Conservation (phyloP, 2,329 filamentous ascomycete species). For the Cordyceps militaris region DNA sequence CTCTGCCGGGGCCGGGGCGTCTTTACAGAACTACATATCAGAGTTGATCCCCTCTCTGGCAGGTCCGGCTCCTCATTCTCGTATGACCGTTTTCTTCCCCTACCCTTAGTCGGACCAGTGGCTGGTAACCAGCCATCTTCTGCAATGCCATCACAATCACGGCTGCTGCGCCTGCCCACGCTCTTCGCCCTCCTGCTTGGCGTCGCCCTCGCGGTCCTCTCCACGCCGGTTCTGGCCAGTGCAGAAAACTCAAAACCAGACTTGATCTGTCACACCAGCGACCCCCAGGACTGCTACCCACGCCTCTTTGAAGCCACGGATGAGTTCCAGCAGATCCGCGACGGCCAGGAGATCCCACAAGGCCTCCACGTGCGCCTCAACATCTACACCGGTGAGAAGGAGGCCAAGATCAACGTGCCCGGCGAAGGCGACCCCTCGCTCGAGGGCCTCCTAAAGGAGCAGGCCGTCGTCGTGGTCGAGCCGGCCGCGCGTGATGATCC, state of each 20-base stretch:
- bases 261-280: conserved; percentile 57
- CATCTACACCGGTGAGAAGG: conserved; percentile 54
- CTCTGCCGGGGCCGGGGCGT: neutral
- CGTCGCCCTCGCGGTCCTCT: neutral
- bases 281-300: conserved; percentile 58
- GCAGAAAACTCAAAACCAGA: conserved; percentile 26
- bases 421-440: conserved; percentile 40
- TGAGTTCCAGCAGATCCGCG: conserved; percentile 55
- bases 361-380: conserved; percentile 62
- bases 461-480: conserved; percentile 49
- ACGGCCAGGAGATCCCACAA: conserved; percentile 57
- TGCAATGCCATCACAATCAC: conserved; percentile 9
- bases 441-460: conserved; percentile 45
- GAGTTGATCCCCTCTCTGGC: neutral
- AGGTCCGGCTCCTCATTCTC: neutral
- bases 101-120: neutral
- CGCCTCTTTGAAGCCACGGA: conserved; percentile 56
- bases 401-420: conserved; percentile 59
- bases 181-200: neutral
- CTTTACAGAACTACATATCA: neutral
- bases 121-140: conserved; percentile 3
- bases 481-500: conserved; percentile 29
- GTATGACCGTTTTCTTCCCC: neutral
- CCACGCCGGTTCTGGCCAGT: neutral
- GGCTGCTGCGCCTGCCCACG: neutral